phyloP scores from a whole-genome alignment of 1,284 basidiomycete species.

The Tremellales sp. region DNA sequence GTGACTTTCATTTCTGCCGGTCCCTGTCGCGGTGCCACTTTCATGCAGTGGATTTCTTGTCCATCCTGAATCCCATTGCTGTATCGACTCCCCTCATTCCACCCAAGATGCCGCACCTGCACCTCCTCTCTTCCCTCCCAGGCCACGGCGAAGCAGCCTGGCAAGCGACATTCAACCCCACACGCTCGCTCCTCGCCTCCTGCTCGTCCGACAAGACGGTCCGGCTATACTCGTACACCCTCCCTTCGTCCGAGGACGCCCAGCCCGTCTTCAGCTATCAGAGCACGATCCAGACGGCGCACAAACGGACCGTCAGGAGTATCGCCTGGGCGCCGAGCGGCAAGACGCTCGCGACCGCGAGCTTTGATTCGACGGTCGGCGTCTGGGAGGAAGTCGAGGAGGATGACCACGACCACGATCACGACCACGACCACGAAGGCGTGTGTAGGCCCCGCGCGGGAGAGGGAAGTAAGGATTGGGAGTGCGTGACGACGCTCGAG shows the following conservation, averaged over 20 bases:
- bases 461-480: constrained; percentile 36
- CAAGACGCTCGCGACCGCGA: constrained; percentile 82
- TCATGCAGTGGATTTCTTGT: too few relatives aligned
- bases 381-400: constrained; percentile 73
- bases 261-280: constrained; percentile 55
- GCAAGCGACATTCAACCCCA: constrained; percentile 88
- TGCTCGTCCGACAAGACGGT: constrained; percentile 94
- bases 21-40: too few relatives aligned
- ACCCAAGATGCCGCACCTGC: constrained; percentile 33
- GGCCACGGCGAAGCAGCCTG: constrained; percentile 86
- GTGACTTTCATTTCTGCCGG: too few relatives aligned
- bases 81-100: too few relatives aligned
- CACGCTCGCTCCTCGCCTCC: constrained; percentile 75
- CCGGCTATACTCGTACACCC: constrained; percentile 70
- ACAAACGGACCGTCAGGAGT: constrained; percentile 84
- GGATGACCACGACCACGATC: constrained; percentile 51
- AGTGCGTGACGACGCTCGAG: constrained; percentile 73
- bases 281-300: constrained; percentile 71
- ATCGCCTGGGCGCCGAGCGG: constrained; percentile 90
- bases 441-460: constrained; percentile 33
- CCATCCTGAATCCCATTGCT: too few relatives aligned
- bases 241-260: constrained; percentile 23
- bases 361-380: constrained; percentile 89
- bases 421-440: too few relatives aligned
- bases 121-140: constrained; percentile 38